A percentile compares a stretch with the other conserved stretches of the same genome.
Evolutionary conservation across 345 rosid species (phyloP).

Genomic region (Eucalyptus dawsonii): DNA sequence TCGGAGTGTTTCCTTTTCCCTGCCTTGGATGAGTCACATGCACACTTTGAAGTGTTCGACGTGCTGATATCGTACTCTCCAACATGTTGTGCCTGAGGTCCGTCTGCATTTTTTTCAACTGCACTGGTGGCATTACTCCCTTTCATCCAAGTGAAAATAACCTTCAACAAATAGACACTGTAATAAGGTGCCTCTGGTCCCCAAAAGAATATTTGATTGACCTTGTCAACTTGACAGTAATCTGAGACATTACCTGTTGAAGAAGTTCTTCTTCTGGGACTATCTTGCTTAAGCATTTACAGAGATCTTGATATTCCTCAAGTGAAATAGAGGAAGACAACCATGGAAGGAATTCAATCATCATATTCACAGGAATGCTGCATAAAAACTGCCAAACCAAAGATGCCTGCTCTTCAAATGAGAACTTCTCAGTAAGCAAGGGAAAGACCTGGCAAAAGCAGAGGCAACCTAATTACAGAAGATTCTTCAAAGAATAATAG

Average conservation of each 20-base stretch:
- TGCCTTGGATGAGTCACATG: constrained; percentile 37
- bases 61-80: constrained; percentile 21
- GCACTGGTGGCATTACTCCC: constrained; percentile 11
- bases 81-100: constrained; percentile 14
- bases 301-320: constrained; percentile 36
- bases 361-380: constrained; percentile 57
- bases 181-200: not conserved
- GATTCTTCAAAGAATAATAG: not conserved
- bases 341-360: constrained; percentile 56
- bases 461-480: not conserved
- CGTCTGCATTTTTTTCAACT: constrained; percentile 12
- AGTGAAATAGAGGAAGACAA: constrained; percentile 41
- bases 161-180: constrained; percentile 21
- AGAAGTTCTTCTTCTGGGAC: constrained; percentile 58
- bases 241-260: constrained; percentile 31
- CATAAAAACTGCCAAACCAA: constrained; percentile 62
- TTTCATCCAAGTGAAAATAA: constrained; percentile 78
- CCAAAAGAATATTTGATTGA: not conserved
- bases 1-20: constrained; percentile 70
- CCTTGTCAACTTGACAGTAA: not conserved
- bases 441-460: constrained; percentile 42
- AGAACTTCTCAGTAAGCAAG: constrained; percentile 47
- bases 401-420: constrained; percentile 53
- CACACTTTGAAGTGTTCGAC: constrained; percentile 24
- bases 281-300: constrained; percentile 33